Base-by-base conservation (phyloP, 2,329 filamentous ascomycete genomes). In the Penicillium sclerotigenum region DNA sequence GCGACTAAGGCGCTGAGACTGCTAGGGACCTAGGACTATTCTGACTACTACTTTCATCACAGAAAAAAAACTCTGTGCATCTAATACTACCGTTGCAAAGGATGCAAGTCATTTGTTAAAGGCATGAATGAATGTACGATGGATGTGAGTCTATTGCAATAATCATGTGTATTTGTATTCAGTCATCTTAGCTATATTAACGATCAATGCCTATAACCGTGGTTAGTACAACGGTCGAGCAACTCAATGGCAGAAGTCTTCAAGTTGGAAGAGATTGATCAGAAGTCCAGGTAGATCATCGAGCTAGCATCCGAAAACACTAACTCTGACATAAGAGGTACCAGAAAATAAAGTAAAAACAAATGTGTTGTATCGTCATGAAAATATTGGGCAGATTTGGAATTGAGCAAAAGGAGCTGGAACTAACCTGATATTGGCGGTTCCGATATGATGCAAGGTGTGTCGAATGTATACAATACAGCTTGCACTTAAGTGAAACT, bases 301-400 rank as follows among this genome's bases (percentile, higher is more conserved):
- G 86, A 81, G 75, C 78, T 72, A 77, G 80, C 71, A 74, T 66
- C 66, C 67, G 64, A 62, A 68, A 61, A 69, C 64, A 64, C 66
- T 71, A 70, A 71, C 81, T 81, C 86, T 94, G 87, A 90, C 85
- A 91, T 91, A 94, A 96, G 91, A 96, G 91, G 91, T 96, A 91
- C 91, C 91, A 96, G 90, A 95, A 92, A 88, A 80, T 79, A 80
- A 77, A 76, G 77, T 73, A 76, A 73, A 52, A 68, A 66, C 65
- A 79, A 80, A 80, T 55, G 53, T 26, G 53, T 78, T 81, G 80
- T 85, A 83, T 93, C 89, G 92, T 93, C 89, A 91, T 83, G 61
- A n/a, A n/a, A n/a, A n/a, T n/a, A n/a, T n/a, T 22, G 8, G 54
- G 51, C 18, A 53, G 40, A 42, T 34, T 28, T 33, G 18, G 52